Evolutionary conservation across 805 yeast species (phyloP).

Genomic region (Pachysolen tannophilus): DNA sequence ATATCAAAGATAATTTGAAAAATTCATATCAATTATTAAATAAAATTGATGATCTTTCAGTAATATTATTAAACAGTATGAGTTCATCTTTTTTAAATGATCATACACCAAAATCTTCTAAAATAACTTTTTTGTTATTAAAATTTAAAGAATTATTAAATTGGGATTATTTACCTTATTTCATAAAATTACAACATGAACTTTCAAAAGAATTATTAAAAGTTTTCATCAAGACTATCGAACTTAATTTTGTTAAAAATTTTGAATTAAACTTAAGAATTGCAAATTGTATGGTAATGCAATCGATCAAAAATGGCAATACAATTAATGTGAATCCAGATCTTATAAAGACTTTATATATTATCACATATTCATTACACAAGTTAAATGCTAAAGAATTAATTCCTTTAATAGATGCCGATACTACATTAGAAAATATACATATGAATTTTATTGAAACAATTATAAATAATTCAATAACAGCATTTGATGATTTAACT

Average conservation of each 20-base stretch:
- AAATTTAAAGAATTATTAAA: conserved; percentile 20
- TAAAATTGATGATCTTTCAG: conserved; percentile 21
- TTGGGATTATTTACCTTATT: conserved; percentile 19
- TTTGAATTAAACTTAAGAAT: too few relatives aligned
- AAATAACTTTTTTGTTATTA: conserved; percentile 12
- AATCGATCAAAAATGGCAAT: too few relatives aligned
- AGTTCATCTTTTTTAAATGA: conserved; percentile 14
- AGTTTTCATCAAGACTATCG: conserved; percentile 12
- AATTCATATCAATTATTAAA: not conserved
- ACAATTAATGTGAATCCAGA: not conserved
- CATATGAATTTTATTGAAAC: not conserved
- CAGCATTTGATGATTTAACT: conserved; percentile 11
- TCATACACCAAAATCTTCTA: conserved; percentile 9
- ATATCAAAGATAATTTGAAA: conserved; percentile 1
- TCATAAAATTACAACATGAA: conserved; percentile 17
- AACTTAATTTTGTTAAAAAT: too few relatives aligned
- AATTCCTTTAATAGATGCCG: not conserved
- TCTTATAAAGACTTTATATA: conserved; percentile 1
- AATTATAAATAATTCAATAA: not conserved
- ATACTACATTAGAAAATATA: not conserved
- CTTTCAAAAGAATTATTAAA: conserved; percentile 20
- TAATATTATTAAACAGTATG: conserved; percentile 17
- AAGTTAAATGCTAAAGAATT: too few relatives aligned
- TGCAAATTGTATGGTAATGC: too few relatives aligned
- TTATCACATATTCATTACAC: not conserved